Percentiles rank a stretch among this genome's conserved stretches.
Evolutionary conservation across 176 grass and related monocot species (phyloP).

Genomic region (Bonia amplexicaulis): DNA sequence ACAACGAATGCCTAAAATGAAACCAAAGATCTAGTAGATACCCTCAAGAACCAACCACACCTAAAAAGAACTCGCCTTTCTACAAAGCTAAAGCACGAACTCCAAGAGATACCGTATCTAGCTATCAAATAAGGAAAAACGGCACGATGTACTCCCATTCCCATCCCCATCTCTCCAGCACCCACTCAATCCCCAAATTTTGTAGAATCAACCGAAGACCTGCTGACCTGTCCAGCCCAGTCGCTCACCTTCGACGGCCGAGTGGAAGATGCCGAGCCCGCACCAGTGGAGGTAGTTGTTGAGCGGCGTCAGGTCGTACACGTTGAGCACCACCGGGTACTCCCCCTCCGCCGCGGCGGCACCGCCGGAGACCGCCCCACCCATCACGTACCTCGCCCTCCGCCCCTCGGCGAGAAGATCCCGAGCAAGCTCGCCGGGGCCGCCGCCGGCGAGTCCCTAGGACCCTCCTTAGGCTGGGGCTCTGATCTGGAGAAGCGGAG

Average conservation of each 20-base stretch:
- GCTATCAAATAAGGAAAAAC: not conserved
- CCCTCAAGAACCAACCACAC: not conserved
- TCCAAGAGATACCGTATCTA: not conserved
- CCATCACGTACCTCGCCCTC: conserved; percentile 5
- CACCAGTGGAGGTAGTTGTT: conserved; percentile 96
- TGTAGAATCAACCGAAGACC: not conserved
- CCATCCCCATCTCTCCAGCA: too few species aligned
- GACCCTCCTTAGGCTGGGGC: not conserved
- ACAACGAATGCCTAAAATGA: not conserved
- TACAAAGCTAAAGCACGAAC: not conserved
- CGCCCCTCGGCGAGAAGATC: not conserved
- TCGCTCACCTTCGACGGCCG: conserved; percentile 78
- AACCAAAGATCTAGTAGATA: conserved; percentile 16
- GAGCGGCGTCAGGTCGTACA: conserved; percentile 95
- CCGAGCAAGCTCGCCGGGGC: not conserved
- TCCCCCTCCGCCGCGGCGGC: conserved; percentile 16
- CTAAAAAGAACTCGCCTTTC: conserved; percentile 1
- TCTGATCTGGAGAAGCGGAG: not conserved
- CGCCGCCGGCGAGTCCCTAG: not conserved
- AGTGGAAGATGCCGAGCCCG: conserved; percentile 97
- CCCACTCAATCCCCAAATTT: not conserved
- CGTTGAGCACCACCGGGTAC: conserved; percentile 63
- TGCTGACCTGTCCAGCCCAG: too few species aligned
- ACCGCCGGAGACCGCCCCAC: conserved; percentile 30
- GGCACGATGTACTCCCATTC: not conserved